Evolutionary conservation across 2,329 filamentous ascomycete genomes (phyloP).

Genomic region (Malbranchea zuffiana): DNA sequence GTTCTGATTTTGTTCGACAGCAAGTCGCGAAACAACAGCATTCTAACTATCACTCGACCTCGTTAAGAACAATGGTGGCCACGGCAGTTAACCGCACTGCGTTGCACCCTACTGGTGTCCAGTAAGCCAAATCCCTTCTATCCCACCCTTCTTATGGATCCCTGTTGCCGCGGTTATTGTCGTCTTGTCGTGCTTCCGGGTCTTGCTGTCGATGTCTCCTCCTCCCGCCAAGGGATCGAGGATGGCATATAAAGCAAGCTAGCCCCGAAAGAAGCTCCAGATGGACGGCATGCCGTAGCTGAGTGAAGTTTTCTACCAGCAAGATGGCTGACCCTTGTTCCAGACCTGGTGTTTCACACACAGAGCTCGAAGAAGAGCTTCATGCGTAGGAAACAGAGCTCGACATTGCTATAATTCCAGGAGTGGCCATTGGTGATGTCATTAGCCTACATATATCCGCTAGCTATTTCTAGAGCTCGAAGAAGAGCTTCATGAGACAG

Average conservation of each 20-base stretch:
- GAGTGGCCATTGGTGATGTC: no score
- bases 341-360: conserved; percentile 78
- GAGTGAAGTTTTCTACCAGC: no score
- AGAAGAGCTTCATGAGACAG: conserved; percentile 92
- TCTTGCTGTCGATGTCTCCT: no score
- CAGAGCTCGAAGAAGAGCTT: conserved; percentile 93
- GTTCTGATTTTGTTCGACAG: conserved; percentile 47
- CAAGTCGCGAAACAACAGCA: conserved; percentile 47
- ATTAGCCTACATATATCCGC: no score
- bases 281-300: no score
- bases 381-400: no score
- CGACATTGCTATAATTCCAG: no score
- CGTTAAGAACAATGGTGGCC: conserved; percentile 42
- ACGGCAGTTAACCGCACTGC: conserved; percentile 76
- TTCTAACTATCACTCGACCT: conserved; percentile 50
- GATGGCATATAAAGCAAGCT: no score
- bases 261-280: no score
- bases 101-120: conserved; percentile 80
- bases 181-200: no score
- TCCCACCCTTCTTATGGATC: conserved; percentile 11
- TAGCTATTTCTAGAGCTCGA: no score
- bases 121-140: conserved; percentile 53
- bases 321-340: conserved; percentile 12
- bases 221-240: no score
- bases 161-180: conserved; percentile 12